phyloP scores from a whole-genome alignment of 2,329 filamentous ascomycete species.

The Aspergillus sp. region DNA sequence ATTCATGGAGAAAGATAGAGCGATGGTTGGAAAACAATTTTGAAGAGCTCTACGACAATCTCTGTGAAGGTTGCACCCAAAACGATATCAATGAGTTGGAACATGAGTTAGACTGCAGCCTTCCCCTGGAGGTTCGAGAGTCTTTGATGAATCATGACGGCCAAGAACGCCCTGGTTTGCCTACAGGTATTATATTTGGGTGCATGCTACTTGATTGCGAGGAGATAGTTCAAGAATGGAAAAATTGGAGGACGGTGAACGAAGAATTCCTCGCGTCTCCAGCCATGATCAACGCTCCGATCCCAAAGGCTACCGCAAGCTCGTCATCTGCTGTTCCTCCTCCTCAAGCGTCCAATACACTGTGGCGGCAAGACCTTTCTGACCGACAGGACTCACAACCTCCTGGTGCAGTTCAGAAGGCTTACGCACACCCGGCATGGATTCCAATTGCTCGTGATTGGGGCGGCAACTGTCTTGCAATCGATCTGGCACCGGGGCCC shows the following conservation, averaged over 20 bases:
- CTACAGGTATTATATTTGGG: constrained; percentile 90
- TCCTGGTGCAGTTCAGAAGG: constrained; percentile 82
- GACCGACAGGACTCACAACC: constrained; percentile 87
- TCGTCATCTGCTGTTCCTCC: constrained; percentile 67
- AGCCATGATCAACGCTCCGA: constrained; percentile 57
- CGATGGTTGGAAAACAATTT: constrained; percentile 94
- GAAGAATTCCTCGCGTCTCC: constrained; percentile 77
- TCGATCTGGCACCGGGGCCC: constrained; percentile 89
- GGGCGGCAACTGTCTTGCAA: constrained; percentile 96
- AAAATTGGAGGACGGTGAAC: constrained; percentile 93
- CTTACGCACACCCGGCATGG: constrained; percentile 92
- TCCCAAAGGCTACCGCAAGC: constrained; percentile 69
- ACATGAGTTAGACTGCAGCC: constrained; percentile 90
- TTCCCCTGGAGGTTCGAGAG: constrained; percentile 91
- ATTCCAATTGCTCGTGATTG: constrained; percentile 95
- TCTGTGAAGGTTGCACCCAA: constrained; percentile 86
- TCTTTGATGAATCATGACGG: constrained; percentile 91
- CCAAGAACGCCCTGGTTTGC: constrained; percentile 90
- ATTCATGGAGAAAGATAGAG: constrained; percentile 95
- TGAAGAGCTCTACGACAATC: constrained; percentile 88
- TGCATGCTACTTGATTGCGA: constrained; percentile 97
- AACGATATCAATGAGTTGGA: constrained; percentile 98
- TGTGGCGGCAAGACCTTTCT: constrained; percentile 85
- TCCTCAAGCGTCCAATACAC: constrained; percentile 60
- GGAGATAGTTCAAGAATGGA: constrained; percentile 97